Base-by-base conservation (phyloP, 441 rosid species). In the Gossypium schwendimanii region DNA sequence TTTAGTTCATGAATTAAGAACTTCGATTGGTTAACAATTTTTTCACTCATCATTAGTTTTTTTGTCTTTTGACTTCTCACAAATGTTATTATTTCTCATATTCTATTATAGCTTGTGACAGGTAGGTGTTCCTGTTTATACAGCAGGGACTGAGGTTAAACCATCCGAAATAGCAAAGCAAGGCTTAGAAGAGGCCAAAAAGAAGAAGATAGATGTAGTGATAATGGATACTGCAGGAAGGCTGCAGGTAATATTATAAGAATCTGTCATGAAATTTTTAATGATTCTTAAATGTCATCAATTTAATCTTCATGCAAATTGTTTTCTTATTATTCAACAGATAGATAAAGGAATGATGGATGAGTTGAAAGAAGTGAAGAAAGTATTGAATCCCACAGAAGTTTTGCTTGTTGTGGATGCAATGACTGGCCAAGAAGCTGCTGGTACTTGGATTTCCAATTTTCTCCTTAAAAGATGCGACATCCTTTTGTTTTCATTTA, bases 391-490 rank as follows among this genome's bases (percentile, higher is more conserved):
- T 82, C 97, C 98, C 62, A 89, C 96, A n/a, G 99, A 95, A 84
- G 91, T 92, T 20, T 84, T 95, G 83, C 96, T 95, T 67, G 96
- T 95, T 64, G 99, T 92, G 73, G 99, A 95, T 89, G 98, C 98
- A 73, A 95, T 95, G 97, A 92, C 99, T 55, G 99, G 98, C 71
- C 99, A 95, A 86, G 99, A 95, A 91, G 98, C 98, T 76, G 99
- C 94, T 76, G 98, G 99, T 92, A 81, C 66, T 55, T 65, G 54
- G 45, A 63, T n/a, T 72, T 75, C 62, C 26, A 23, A 61, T 55
- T 28, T 60, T 58, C 63, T 15, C 11, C 28, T 68, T 31, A 5
- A 5, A 60, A 1, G 66, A 24, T 53, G 18, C 50, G n/a, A 28
- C 50, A 63, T 15, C 45, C 47, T 5, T 64, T 39, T 67, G 8